Percentiles rank a stretch among this genome's conserved stretches.
phyloP scores from a whole-genome alignment of 345 rosid genomes.

The Brassica incana region DNA sequence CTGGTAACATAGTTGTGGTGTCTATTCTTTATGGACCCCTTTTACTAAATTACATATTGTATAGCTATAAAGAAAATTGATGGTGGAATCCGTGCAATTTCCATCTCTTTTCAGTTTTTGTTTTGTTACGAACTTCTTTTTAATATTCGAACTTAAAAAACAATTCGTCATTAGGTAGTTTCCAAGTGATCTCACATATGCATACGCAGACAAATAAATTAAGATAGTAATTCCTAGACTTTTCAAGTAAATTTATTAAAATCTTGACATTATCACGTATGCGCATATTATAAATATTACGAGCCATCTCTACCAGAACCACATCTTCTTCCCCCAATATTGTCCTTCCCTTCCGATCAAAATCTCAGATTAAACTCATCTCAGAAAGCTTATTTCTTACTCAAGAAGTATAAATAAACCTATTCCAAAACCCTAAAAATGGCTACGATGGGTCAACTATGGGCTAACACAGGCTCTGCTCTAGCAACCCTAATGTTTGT shows the following conservation, averaged over 20 bases:
- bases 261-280: not conserved
- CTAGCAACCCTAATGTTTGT: slow-evolving; percentile 37
- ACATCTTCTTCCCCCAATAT: slow-evolving; percentile 5
- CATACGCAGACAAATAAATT: not conserved
- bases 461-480: slow-evolving; percentile 37
- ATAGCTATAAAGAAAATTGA: not conserved
- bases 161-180: slow-evolving; percentile 7
- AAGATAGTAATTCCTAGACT: not conserved
- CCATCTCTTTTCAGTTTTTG: slow-evolving; percentile 16
- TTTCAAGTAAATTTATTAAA: not conserved
- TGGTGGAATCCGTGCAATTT: slow-evolving; percentile 5
- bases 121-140: not conserved
- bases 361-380: not conserved
- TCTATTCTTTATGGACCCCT: not conserved
- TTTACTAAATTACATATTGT: not conserved
- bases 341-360: not conserved
- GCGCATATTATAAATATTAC: not conserved
- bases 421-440: slow-evolving; percentile 14
- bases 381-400: not conserved
- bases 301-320: not conserved
- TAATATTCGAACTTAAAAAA: not conserved
- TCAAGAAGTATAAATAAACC: not conserved
- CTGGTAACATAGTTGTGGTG: not conserved
- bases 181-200: slow-evolving; percentile 8
- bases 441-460: slow-evolving; percentile 30